Evolutionary conservation across 2,329 filamentous ascomycete genomes (phyloP).

Genomic region (Apiospora kogelbergensis): DNA sequence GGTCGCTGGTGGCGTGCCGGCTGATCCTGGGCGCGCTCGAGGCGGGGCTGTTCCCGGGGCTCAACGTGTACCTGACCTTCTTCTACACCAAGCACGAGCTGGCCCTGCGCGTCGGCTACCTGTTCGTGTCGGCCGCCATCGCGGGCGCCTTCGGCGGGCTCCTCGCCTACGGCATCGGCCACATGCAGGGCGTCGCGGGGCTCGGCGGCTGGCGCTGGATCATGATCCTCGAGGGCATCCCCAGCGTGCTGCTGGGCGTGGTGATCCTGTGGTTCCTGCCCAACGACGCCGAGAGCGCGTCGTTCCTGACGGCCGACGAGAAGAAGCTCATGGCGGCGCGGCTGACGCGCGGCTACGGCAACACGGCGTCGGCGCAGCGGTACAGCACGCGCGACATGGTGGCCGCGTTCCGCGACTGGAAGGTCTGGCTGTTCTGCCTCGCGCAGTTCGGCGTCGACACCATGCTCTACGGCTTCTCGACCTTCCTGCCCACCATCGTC

Average conservation of each 20-base stretch:
- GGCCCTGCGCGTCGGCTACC: conserved; percentile 69
- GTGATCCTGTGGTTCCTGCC: conserved; percentile 58
- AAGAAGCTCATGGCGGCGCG: conserved; percentile 48
- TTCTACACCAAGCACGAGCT: conserved; percentile 76
- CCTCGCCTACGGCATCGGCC: conserved; percentile 71
- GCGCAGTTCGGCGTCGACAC: conserved; percentile 74
- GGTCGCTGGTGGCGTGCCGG: conserved; percentile 65
- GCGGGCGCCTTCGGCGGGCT: conserved; percentile 73
- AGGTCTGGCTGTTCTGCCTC: conserved; percentile 68
- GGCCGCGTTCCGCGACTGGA: conserved; percentile 72
- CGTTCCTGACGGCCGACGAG: conserved; percentile 59
- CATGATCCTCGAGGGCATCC: conserved; percentile 55
- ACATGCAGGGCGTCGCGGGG: conserved; percentile 67
- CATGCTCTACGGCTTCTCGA: conserved; percentile 76
- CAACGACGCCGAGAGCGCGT: conserved; percentile 60
- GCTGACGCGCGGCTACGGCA: conserved; percentile 43
- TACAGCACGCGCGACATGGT: conserved; percentile 61
- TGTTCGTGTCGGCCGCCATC: conserved; percentile 70
- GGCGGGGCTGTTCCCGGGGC: conserved; percentile 68
- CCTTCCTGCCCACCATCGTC: conserved; percentile 79
- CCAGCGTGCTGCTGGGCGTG: conserved; percentile 54
- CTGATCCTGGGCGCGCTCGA: conserved; percentile 68
- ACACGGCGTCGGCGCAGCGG: conserved; percentile 44
- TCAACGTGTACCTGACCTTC: conserved; percentile 69
- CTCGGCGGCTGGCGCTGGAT: conserved; percentile 72